Evolutionary conservation across 352 stramenopile species (phyloP).

Genomic region (Phytophthora crassamura): DNA sequence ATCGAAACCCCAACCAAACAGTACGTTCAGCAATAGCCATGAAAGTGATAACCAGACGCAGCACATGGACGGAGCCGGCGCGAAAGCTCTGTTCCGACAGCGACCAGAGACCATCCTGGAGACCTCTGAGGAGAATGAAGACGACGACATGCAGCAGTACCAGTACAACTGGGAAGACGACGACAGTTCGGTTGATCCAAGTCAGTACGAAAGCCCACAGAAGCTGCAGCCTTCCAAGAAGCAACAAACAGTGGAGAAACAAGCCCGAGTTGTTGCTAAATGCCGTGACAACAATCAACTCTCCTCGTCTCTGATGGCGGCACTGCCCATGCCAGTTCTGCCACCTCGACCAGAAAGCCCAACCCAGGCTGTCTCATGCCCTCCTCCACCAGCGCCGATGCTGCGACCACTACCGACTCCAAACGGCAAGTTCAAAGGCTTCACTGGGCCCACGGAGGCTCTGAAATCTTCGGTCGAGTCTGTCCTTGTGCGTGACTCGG

Average conservation of each 20-base stretch:
- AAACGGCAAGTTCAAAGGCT: slow-evolving; percentile 16
- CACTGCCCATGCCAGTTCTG: slow-evolving; percentile 24
- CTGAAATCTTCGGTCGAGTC: slow-evolving; percentile 9
- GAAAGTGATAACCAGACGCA: slow-evolving; percentile 29
- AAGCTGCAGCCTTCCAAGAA: slow-evolving; percentile 3
- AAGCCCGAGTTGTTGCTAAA: not conserved
- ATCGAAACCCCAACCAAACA: slow-evolving; percentile 7
- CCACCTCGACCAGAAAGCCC: not conserved
- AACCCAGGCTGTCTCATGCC: slow-evolving; percentile 3
- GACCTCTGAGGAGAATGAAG: slow-evolving; percentile 51
- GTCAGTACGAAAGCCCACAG: slow-evolving; percentile 16
- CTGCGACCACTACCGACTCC: slow-evolving; percentile 24
- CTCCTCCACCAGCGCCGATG: slow-evolving; percentile 29
- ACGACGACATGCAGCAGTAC: slow-evolving; percentile 38
- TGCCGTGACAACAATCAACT: slow-evolving; percentile 16
- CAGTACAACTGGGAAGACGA: slow-evolving; percentile 54
- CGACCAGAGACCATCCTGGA: slow-evolving; percentile 56
- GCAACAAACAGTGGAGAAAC: not conserved
- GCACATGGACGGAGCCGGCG: slow-evolving; percentile 1
- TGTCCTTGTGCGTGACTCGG: slow-evolving; percentile 13
- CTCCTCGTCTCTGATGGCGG: slow-evolving; percentile 30
- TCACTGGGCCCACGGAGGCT: slow-evolving; percentile 6
- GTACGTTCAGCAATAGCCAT: slow-evolving; percentile 12
- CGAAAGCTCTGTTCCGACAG: slow-evolving; percentile 35
- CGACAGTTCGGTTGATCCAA: slow-evolving; percentile 9